Evolutionary conservation across 345 rosid species (phyloP), one percentile per base, ranked within the genome.

Genomic region (Rubroshorea leprosula): DNA sequence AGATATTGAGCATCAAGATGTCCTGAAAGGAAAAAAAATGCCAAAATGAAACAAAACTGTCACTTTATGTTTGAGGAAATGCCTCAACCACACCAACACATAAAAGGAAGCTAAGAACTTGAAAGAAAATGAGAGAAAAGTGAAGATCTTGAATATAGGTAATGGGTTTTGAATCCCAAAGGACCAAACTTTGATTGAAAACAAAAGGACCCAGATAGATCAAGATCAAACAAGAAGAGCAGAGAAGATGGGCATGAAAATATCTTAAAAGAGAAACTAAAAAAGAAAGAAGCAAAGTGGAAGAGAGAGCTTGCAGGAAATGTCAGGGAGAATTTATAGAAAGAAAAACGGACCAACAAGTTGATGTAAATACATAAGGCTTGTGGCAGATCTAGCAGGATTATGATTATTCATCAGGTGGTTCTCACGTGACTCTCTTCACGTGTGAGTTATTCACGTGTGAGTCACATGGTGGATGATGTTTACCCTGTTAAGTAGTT

Each of bases 1-100:
- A 49, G 39, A 60, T 41, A 61, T 72, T 87, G 70, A 82, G 75
- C 99, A 93, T 93, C 66, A 84, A 85, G 80, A 68, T 59, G 23
- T 20, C 38, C 21, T 22, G 23, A 14, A 5, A 13, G 35, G 21
- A 35, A 8, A 8, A 29, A 49, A 41, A 51, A 22, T 16, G 22
- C 55, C 66, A 29, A 53, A 19, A 49, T 18, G 19, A n/a, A n/a
- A n/a, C n/a, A 58, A 12, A 58, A 2, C 23, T 5, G 17, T 13
- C 23, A 24, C 20, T 49, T 55, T 46, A 49, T 31, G 59, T 54
- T 35, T 29, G 54, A 31, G 47, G 22, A 9, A 27, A 20, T 41
- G n/a, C n/a, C 26, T 31, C 52, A 60, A 44, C 13, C 52, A 19
- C 52, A 35, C 23, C 20, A 64, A 41, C 46, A 0, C 23, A 50